Conservation (phyloP, 2,329 filamentous ascomycete genomes). For the Fusarium agapanthi region DNA sequence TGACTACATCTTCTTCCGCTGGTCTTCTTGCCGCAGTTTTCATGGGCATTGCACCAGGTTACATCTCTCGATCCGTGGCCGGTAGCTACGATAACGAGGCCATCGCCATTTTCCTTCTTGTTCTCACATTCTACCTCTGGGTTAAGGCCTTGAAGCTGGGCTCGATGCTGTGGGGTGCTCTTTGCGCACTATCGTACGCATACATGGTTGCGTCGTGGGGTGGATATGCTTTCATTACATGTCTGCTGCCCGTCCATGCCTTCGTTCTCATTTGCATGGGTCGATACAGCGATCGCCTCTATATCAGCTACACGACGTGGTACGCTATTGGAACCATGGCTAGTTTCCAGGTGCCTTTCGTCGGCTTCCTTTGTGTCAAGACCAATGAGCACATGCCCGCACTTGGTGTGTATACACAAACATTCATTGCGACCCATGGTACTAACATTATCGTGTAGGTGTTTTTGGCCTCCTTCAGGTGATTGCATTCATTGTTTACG, state of each 20-base stretch:
- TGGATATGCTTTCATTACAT: constrained; percentile 99
- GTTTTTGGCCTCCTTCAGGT: constrained; percentile 96
- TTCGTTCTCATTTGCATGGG: constrained; percentile 98
- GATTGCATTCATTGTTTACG: constrained; percentile 89
- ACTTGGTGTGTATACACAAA: constrained; percentile 66
- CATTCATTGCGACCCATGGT: neutral
- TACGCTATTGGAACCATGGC: constrained; percentile 95
- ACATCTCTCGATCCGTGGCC: constrained; percentile 96
- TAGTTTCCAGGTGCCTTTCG: constrained; percentile 99
- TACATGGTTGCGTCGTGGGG: constrained; percentile 99
- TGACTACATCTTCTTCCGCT: constrained; percentile 94
- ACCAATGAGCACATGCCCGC: constrained; percentile 99
- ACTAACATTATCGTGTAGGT: constrained; percentile 59
- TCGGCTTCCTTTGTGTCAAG: constrained; percentile 94
- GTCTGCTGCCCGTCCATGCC: constrained; percentile 90
- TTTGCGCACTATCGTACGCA: constrained; percentile 96
- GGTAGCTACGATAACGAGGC: constrained; percentile 99
- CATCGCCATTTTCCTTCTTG: constrained; percentile 97
- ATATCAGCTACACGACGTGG: constrained; percentile 98
- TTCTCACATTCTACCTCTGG: constrained; percentile 99
- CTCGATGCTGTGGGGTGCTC: constrained; percentile 94
- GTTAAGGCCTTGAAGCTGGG: constrained; percentile 98
- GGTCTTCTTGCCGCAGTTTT: constrained; percentile 93
- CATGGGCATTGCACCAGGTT: constrained; percentile 97
- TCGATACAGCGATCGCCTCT: constrained; percentile 90